Evolutionary conservation across 441 rosid genomes (phyloP).

Genomic region (Pelargonium citronellum): DNA sequence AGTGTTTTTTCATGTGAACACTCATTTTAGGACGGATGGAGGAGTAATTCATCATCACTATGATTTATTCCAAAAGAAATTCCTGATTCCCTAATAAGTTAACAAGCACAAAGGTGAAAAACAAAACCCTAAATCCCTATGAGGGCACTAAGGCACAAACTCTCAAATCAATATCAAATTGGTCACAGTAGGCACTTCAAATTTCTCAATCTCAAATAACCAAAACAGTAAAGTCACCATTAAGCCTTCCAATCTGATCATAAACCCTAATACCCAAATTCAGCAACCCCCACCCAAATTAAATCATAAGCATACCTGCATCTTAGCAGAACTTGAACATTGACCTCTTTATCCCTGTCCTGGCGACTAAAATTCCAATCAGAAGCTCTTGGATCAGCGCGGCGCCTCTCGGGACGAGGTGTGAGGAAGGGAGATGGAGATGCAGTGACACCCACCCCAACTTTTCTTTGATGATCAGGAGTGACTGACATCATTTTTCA

Average conservation of each 20-base stretch:
- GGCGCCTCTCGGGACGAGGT: conserved; percentile 79
- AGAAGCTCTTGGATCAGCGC: conserved; percentile 44
- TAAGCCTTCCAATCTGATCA: neutral
- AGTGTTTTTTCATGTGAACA: too few relatives aligned
- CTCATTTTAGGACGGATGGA: neutral
- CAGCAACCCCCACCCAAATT: neutral
- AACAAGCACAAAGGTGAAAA: neutral
- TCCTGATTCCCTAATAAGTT: neutral
- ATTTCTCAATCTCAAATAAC: neutral
- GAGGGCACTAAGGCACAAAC: neutral
- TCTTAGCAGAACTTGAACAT: conserved; percentile 78
- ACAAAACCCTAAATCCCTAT: neutral
- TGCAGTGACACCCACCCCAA: conserved; percentile 54
- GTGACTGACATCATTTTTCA: conserved; percentile 51
- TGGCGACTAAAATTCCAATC: conserved; percentile 53
- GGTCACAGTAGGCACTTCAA: neutral
- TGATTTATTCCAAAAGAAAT: too few relatives aligned
- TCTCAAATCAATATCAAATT: neutral
- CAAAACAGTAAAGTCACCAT: neutral
- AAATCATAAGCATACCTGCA: conserved; percentile 42
- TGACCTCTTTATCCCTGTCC: conserved; percentile 74
- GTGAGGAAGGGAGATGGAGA: conserved; percentile 84
- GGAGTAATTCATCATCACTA: neutral
- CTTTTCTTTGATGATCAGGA: conserved; percentile 61
- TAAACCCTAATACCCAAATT: neutral